Evolutionary conservation across 2,329 filamentous ascomycete genomes (phyloP), one percentile per base, ranked within the genome.

Genomic region (Pseudogymnoascus sp.): DNA sequence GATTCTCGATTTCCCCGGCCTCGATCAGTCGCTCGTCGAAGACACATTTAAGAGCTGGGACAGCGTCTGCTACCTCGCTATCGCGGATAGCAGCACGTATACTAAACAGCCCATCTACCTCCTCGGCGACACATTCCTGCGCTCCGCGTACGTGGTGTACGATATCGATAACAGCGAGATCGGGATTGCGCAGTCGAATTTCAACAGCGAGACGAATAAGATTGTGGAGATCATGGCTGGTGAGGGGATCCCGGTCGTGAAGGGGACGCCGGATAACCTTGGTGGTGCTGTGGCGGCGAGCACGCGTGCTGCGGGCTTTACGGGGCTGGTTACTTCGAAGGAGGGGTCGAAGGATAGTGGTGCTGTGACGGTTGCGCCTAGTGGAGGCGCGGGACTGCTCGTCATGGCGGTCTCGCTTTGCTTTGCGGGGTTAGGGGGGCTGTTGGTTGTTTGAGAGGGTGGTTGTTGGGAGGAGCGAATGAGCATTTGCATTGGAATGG

Each of bases 121-220:
- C 41, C 76, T 85, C 8, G 83, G 83, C 44, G 82, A 84, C 66
- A 82, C 79, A 0, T 85, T 85, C 68, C 71, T 85, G 33, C 78
- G 83, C 60, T 84, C 81, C 0, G 82, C 82, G 1, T 84, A 84
- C 68, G 79, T 82, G 59, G 81, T 83, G 60, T 83, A 82, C 68
- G 80, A 84, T 66, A 69, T 83, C 41, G 73, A 72, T 60, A 77
- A 81, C 70, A 68, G 78, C 66, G 72, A 80, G 71, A 73, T 84
- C 60, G 80, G 73, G 62, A 68, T 84, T 4, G 81, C 80, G 10
- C 81, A 81, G 72, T 76, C 82, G 58, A 81, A 81, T 65, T 69
- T 81, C 60, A 79, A 80, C 68, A 73, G 73, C 63, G 77, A 74
- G 31, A 68, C 71, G 21, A 75, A 72, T 54, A 75, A 76, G 62